Base-by-base conservation (phyloP, 2,329 filamentous ascomycete species). In the Thielaviopsis ethacetica region DNA sequence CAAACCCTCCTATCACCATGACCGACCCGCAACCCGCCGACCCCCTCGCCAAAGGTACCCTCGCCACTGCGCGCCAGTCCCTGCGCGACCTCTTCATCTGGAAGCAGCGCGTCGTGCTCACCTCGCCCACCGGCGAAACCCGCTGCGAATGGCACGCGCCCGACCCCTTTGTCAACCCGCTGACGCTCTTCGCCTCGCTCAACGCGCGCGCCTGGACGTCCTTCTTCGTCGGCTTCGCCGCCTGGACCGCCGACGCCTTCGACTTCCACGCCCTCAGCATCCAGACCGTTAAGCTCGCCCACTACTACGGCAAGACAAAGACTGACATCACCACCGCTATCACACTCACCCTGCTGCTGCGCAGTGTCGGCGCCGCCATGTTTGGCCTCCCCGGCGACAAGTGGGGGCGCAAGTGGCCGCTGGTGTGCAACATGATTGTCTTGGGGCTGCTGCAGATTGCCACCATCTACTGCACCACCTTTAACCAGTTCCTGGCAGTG, bases 201-300 rank as follows among this genome's bases (percentile, higher is more conserved):
- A 78, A 75, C 2, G 72, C 73, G 24, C 79, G 76, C 62, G 82
- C 86, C 67, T 91, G 87, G 86, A 66, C 86, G 17, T 90, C 87
- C 73, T 83, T 91, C 71, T 63, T 86, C 49, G 84, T 89, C 12
- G 87, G 86, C 2, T 82, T 91, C 67, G 70, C 78, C 38, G 83
- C 86, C 17, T 91, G 88, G 88, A 86, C 81, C 1, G 86, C 86
- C 59, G 88, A 91, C 68, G 86, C 87, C 3, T 91, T 91, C 68
- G 87, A 90, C 70, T 91, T 91, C 68, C 86, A 90, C 70, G 85
- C 87, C 26, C 76, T 91, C 9, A 86, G 83, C 4, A 87, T 91
- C 63, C 86, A 90, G 68, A 87, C 86, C 3, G 78, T 78, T 64
- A 88, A 89, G 71, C 73, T 91, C 24, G 78, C 76, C 54, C 65